Evolutionary conservation across 2,329 filamentous ascomycete genomes (phyloP).

Genomic region (Ascomycota sp.): DNA sequence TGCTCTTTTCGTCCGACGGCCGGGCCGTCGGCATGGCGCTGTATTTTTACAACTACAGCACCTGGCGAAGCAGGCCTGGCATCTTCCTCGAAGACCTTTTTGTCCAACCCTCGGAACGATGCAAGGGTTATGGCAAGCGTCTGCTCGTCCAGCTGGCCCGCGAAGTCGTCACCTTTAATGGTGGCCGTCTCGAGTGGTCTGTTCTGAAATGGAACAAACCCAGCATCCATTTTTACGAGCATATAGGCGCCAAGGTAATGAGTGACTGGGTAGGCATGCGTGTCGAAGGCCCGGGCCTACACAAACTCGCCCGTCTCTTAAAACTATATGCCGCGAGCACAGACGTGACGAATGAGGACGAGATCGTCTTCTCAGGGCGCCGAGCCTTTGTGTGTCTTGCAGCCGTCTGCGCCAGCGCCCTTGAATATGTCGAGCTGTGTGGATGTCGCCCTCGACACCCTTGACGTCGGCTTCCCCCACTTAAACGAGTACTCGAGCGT

Average conservation of each 20-base stretch:
- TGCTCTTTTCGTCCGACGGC: conserved; percentile 33
- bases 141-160: conserved; percentile 59
- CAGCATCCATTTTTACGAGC: conserved; percentile 70
- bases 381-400: conserved; percentile 1
- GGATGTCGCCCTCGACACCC: conserved; percentile 10
- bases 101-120: conserved; percentile 49
- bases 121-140: conserved; percentile 59
- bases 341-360: background rate
- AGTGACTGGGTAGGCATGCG: conserved; percentile 57
- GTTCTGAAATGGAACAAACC: conserved; percentile 89
- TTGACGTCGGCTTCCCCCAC: conserved; percentile 22
- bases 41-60: conserved; percentile 92
- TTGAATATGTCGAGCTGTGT: conserved; percentile 26
- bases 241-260: conserved; percentile 45
- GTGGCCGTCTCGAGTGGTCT: conserved; percentile 68
- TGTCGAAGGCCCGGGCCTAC: conserved; percentile 45
- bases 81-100: conserved; percentile 93
- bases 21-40: conserved; percentile 55
- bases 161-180: conserved; percentile 52
- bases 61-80: conserved; percentile 71
- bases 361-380: conserved; percentile 1
- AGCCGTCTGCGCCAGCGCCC: conserved; percentile 16
- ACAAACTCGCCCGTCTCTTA: conserved; percentile 32
- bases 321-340: conserved; percentile 5
- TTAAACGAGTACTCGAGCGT: conserved; percentile 14